Evolutionary conservation across 768 basidiomycete species (phyloP).

Genomic region (Leccinellum albellum): DNA sequence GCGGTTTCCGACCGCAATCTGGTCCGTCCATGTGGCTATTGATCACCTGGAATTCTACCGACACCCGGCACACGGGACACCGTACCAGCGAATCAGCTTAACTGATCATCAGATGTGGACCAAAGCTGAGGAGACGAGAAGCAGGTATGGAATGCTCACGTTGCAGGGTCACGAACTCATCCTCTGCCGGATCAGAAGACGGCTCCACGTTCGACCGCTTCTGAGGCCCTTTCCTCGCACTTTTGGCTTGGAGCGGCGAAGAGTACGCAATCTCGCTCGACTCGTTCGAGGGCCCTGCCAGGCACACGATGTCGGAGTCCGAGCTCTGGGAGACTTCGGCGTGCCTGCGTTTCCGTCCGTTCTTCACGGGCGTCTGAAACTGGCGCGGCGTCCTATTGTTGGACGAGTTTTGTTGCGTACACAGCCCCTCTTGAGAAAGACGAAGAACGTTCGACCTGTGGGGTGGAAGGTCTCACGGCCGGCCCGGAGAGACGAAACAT

Average conservation of each 20-base stretch:
- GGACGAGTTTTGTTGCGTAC: background rate
- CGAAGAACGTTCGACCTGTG: conserved; percentile 43
- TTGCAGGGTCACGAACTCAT: conserved; percentile 14
- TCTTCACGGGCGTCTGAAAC: conserved; percentile 13
- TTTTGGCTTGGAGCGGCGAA: conserved; percentile 21
- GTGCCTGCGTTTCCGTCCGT: conserved; percentile 37
- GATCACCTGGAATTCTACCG: conserved; percentile 45
- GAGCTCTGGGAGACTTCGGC: conserved; percentile 15
- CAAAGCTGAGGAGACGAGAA: background rate
- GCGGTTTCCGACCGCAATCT: conserved; percentile 37
- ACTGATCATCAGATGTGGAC: conserved; percentile 3
- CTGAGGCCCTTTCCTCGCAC: conserved; percentile 16
- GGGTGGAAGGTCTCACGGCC: background rate
- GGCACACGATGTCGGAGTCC: conserved; percentile 27
- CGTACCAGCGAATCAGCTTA: conserved; percentile 38
- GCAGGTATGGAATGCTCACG: conserved; percentile 13
- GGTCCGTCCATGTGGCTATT: conserved; percentile 64
- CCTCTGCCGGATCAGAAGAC: conserved; percentile 32
- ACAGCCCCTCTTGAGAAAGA: conserved; percentile 34
- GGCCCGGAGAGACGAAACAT: background rate
- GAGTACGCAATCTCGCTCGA: conserved; percentile 24
- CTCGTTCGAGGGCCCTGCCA: conserved; percentile 28
- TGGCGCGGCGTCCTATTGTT: conserved; percentile 18
- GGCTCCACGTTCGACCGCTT: conserved; percentile 18
- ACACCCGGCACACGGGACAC: conserved; percentile 61